Percentiles rank a stretch among this genome's conserved stretches.
phyloP scores from a whole-genome alignment of 2,329 filamentous ascomycete genomes.

The Trichoderma aggressivum region DNA sequence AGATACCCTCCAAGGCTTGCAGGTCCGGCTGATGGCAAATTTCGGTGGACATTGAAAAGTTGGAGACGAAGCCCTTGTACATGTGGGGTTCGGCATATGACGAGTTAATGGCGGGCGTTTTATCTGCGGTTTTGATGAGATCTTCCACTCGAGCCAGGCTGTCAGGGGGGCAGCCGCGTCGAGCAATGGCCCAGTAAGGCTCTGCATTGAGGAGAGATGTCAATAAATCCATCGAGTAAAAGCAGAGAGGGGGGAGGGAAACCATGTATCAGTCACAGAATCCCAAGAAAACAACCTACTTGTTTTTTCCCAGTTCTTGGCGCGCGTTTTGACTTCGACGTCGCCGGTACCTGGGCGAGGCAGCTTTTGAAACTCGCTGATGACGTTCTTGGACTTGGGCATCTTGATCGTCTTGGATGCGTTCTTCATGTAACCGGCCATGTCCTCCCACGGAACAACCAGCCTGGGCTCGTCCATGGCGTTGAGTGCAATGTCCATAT shows the following conservation, averaged over 20 bases:
- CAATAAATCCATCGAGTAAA: background rate
- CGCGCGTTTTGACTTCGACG: slow-evolving; percentile 32
- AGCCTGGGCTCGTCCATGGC: slow-evolving; percentile 65
- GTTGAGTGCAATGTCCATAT: slow-evolving; percentile 67
- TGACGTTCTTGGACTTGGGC: slow-evolving; percentile 41
- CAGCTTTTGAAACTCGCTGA: slow-evolving; percentile 43
- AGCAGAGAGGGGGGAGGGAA: background rate
- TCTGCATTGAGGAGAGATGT: slow-evolving; percentile 32
- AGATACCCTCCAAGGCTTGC: slow-evolving; percentile 60
- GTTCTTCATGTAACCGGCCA: slow-evolving; percentile 51
- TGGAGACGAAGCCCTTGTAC: slow-evolving; percentile 56
- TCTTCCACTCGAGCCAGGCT: slow-evolving; percentile 55
- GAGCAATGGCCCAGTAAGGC: slow-evolving; percentile 56
- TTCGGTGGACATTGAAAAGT: slow-evolving; percentile 58
- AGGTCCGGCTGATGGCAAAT: slow-evolving; percentile 65
- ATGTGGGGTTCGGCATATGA: slow-evolving; percentile 47
- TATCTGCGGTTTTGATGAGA: slow-evolving; percentile 43
- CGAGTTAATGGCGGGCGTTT: slow-evolving; percentile 44
- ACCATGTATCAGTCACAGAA: background rate
- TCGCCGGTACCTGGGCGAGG: slow-evolving; percentile 38
- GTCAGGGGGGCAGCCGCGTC: slow-evolving; percentile 59
- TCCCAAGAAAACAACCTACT: slow-evolving; percentile 20
- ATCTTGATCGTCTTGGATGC: slow-evolving; percentile 49
- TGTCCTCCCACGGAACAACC: slow-evolving; percentile 61
- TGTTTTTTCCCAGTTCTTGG: slow-evolving; percentile 50